phyloP scores from a whole-genome alignment of 2,329 filamentous ascomycete species.

The Diaporthe aspalathi region DNA sequence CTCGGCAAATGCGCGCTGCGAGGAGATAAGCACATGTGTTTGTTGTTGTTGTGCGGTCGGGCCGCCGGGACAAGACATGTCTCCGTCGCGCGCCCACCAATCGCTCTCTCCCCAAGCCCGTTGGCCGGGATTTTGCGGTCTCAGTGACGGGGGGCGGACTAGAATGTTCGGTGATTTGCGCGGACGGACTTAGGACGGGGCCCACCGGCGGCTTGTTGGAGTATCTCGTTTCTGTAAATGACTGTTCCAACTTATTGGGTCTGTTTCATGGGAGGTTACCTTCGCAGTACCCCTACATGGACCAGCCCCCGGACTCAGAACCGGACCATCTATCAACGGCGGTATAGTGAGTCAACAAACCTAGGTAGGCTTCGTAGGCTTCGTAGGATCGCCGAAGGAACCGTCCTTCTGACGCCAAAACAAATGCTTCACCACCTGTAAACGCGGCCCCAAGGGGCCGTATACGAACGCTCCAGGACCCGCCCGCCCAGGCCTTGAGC shows the following conservation, averaged over 20 bases:
- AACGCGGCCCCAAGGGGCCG: background rate
- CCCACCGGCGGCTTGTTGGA: background rate
- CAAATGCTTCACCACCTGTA: background rate
- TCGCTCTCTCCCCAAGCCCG: background rate
- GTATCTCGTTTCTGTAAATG: background rate
- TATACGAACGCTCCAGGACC: background rate
- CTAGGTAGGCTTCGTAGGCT: no score
- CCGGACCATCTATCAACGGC: background rate
- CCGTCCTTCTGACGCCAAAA: background rate
- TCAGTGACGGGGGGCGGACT: background rate
- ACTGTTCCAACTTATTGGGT: background rate
- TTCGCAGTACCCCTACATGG: no score
- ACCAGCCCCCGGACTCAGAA: background rate
- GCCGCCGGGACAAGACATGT: conserved; percentile 16
- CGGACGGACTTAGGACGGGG: background rate
- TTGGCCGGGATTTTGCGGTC: background rate
- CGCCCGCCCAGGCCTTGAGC: background rate
- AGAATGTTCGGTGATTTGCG: background rate
- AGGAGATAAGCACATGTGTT: background rate
- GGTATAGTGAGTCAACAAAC: background rate
- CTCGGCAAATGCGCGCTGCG: background rate
- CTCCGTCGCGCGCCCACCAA: background rate
- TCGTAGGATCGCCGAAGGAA: background rate
- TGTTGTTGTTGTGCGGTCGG: background rate
- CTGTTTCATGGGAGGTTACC: background rate